Percentiles rank a stretch among this genome's conserved stretches.
Evolutionary conservation across 495 filamentous ascomycete genomes (phyloP).

Genomic region (Filosporella fistucella): DNA sequence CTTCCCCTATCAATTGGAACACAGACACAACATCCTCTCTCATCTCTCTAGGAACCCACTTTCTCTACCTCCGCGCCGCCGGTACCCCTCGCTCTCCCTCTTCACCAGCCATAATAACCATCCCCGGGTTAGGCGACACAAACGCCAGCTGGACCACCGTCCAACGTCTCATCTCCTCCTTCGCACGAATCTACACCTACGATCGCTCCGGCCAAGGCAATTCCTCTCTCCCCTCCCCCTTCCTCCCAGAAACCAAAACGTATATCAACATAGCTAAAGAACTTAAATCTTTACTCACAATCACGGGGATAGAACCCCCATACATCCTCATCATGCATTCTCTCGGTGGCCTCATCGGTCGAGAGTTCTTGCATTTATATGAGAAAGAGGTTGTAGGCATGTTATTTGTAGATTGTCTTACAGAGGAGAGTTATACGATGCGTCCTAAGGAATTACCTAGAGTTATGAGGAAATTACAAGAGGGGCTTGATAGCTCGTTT

Average conservation of each 20-base stretch:
- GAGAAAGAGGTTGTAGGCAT: slow-evolving; percentile 10
- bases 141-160: slow-evolving; percentile 5
- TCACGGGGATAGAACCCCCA: slow-evolving; percentile 1
- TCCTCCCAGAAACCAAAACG: not conserved
- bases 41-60: slow-evolving; percentile 12
- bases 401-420: slow-evolving; percentile 11
- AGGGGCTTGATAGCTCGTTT: too few relatives aligned
- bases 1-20: slow-evolving; percentile 10
- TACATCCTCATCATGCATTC: slow-evolving; percentile 14
- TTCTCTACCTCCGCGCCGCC: slow-evolving; percentile 2
- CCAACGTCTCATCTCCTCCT: not conserved
- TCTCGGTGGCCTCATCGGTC: slow-evolving; percentile 1
- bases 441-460: too few relatives aligned
- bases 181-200: slow-evolving; percentile 4
- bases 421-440: too few relatives aligned
- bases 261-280: slow-evolving; percentile 3
- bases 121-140: not conserved
- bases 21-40: not conserved
- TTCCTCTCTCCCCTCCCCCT: not conserved
- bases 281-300: slow-evolving; percentile 3
- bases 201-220: slow-evolving; percentile 12
- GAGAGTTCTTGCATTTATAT: slow-evolving; percentile 10
- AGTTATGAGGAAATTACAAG: too few relatives aligned
- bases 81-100: slow-evolving; percentile 3
- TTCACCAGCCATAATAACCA: slow-evolving; percentile 1